phyloP scores from a whole-genome alignment of 2,329 filamentous ascomycete species.

The Apiospora hydei region DNA sequence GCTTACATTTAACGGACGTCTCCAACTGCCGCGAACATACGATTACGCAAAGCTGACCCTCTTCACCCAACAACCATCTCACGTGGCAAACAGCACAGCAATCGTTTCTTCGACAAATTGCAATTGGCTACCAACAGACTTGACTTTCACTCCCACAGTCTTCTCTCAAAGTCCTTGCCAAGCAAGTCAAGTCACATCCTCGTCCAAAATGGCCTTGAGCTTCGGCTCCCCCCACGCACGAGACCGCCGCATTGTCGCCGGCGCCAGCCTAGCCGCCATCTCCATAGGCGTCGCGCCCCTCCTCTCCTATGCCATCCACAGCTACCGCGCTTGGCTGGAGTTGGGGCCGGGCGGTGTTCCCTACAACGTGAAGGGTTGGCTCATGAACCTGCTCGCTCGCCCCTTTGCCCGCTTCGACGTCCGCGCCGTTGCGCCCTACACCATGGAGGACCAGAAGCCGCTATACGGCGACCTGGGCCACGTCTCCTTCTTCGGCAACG shows the following conservation, averaged over 20 bases:
- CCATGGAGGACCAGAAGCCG: conserved; percentile 30
- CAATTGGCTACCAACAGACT: neutral
- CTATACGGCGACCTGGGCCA: conserved; percentile 38
- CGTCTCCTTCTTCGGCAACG: conserved; percentile 33
- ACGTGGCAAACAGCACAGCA: neutral
- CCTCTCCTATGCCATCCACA: conserved; percentile 36
- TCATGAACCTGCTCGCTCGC: conserved; percentile 44
- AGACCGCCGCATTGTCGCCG: neutral
- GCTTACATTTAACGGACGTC: neutral
- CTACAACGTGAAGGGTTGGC: conserved; percentile 51
- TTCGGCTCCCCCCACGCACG: neutral
- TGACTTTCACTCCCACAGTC: neutral
- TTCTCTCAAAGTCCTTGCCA: too few species aligned
- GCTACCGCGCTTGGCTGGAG: conserved; percentile 50
- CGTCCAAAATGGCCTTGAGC: neutral
- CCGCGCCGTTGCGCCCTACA: conserved; percentile 39
- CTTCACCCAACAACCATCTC: neutral
- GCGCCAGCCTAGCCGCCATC: neutral
- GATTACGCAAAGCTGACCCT: neutral
- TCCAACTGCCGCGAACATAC: neutral
- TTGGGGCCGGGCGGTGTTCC: conserved; percentile 54
- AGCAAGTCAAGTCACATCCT: neutral
- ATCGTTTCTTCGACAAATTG: neutral
- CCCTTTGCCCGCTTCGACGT: conserved; percentile 44
- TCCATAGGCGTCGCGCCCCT: conserved; percentile 27